These are phyloP conservation scores for Tolypocladium amazonense DNA, from an alignment of 2,329 filamentous ascomycete species.

Conservation along the genomic window DNA sequence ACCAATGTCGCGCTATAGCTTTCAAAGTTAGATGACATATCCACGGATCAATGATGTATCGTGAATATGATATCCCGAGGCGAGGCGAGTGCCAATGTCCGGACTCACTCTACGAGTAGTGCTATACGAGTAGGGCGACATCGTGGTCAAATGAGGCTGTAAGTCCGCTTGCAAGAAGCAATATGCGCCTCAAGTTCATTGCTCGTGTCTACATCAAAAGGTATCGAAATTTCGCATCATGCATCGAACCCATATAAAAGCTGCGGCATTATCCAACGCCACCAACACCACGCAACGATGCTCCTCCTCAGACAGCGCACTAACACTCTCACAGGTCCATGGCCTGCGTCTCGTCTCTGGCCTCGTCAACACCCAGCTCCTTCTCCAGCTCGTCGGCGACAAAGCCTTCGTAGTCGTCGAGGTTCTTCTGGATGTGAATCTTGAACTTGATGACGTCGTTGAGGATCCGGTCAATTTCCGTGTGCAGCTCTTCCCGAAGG, in stretches of 20 bases:
- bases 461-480: slow-evolving; percentile 88
- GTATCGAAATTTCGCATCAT: neutral
- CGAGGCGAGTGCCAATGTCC: neutral
- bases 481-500: slow-evolving; percentile 93
- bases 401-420: slow-evolving; percentile 92
- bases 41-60: neutral
- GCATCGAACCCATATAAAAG: neutral
- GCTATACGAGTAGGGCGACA: neutral
- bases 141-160: neutral
- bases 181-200: neutral
- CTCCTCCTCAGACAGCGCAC: neutral
- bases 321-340: slow-evolving; percentile 23
- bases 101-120: too few relatives aligned
- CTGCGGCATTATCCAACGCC: neutral
- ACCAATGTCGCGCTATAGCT: too few relatives aligned
- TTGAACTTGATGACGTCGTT: slow-evolving; percentile 99
- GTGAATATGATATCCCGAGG: neutral
- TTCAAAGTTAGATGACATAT: too few relatives aligned
- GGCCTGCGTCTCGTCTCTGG: slow-evolving; percentile 40
- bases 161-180: neutral
- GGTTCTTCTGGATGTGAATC: slow-evolving; percentile 82
- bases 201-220: neutral
- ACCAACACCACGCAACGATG: neutral
- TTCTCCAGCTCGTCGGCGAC: slow-evolving; percentile 88
- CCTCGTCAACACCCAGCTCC: slow-evolving; percentile 59